phyloP scores from a whole-genome alignment of 495 filamentous ascomycete genomes.

The Penicillium egyptiacum region DNA sequence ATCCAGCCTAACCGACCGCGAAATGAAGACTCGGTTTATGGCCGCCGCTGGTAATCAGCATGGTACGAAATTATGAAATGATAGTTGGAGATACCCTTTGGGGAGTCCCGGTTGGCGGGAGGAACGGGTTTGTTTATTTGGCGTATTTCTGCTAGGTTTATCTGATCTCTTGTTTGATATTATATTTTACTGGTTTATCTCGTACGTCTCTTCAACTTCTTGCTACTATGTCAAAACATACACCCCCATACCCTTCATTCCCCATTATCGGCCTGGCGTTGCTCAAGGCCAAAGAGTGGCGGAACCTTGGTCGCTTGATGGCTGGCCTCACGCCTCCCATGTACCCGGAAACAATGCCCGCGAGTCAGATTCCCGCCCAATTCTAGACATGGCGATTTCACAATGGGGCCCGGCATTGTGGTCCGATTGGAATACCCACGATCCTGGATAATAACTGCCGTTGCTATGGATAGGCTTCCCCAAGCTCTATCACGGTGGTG shows the following conservation, averaged over 20 bases:
- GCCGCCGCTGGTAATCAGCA: conserved; percentile 44
- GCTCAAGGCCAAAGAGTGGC: not conserved
- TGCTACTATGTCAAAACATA: not conserved
- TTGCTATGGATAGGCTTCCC: not conserved
- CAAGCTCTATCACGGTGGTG: not conserved
- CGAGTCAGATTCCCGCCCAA: conserved; percentile 18
- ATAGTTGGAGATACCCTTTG: not conserved
- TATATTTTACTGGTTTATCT: not conserved
- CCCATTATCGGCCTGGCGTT: not conserved
- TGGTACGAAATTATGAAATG: conserved; percentile 13
- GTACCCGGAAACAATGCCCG: conserved; percentile 22
- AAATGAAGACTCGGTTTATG: conserved; percentile 45
- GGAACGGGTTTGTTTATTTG: not conserved
- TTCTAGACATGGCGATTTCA: conserved; percentile 4
- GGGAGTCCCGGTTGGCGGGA: conserved; percentile 3
- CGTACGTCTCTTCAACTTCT: not conserved
- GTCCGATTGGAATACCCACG: not conserved
- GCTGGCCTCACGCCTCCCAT: not conserved
- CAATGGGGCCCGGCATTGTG: not conserved
- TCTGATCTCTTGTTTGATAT: conserved; percentile 9
- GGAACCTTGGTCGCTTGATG: conserved; percentile 12
- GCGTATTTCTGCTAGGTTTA: not conserved
- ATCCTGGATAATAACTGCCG: not conserved
- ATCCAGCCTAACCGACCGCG: conserved; percentile 26
- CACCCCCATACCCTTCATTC: not conserved